A percentile compares a stretch with the other conserved stretches of the same genome.
phyloP scores from a whole-genome alignment of 208 protist species.

The Porcisia hertigi region DNA sequence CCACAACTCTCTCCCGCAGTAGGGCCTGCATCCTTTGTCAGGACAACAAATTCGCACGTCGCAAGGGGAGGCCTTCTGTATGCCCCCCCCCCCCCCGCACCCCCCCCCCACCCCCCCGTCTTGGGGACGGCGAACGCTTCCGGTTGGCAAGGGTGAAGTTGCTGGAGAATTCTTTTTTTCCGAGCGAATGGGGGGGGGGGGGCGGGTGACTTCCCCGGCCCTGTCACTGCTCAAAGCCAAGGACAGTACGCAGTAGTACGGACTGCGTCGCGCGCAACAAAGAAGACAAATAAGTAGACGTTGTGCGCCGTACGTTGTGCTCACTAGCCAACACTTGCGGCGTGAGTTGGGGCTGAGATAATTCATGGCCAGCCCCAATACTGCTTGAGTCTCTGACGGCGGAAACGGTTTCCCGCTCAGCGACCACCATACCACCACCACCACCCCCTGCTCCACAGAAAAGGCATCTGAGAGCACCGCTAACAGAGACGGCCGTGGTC shows the following conservation, averaged over 20 bases:
- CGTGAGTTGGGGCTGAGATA: neutral
- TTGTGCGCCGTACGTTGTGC: neutral
- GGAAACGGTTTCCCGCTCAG: neutral
- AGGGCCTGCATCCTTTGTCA: conserved; percentile 24
- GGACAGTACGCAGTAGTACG: too few relatives aligned
- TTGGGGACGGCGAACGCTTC: neutral
- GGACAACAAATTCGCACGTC: conserved; percentile 8
- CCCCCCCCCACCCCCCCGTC: too few relatives aligned
- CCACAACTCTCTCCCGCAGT: neutral
- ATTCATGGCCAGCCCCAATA: neutral
- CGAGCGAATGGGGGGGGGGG: too few relatives aligned
- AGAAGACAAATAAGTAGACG: neutral
- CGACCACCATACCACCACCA: too few relatives aligned
- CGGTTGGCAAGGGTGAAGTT: neutral
- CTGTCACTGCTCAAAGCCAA: too few relatives aligned
- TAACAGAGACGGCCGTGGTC: conserved; percentile 1
- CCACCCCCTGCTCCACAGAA: neutral
- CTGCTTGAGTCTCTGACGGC: neutral
- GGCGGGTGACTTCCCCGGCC: too few relatives aligned
- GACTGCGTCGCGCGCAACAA: neutral
- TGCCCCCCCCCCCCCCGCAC: too few relatives aligned
- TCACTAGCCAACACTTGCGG: neutral
- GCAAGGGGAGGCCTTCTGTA: neutral
- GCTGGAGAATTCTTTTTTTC: too few relatives aligned
- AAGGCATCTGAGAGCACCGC: neutral